phyloP scores from a whole-genome alignment of 305 asterid genomes.

The Petunia hybrid region DNA sequence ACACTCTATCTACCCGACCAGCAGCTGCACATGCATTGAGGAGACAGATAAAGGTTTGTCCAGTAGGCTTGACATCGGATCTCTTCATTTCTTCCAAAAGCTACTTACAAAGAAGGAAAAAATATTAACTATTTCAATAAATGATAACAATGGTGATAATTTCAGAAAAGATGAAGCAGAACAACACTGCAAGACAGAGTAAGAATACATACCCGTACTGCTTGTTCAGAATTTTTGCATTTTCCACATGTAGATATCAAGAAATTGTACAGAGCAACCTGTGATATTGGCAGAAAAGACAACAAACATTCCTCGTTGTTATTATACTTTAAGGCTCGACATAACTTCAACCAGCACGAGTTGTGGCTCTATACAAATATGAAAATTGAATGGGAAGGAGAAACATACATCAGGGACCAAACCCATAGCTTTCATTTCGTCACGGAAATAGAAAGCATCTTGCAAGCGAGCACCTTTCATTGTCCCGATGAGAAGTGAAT shows the following conservation, averaged over 20 bases:
- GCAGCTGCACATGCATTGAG: conserved; percentile 90
- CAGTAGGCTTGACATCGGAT: conserved; percentile 84
- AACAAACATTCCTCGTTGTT: not conserved
- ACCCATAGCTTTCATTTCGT: conserved; percentile 89
- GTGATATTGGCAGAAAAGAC: conserved; percentile 13
- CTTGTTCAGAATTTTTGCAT: conserved; percentile 82
- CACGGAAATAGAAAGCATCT: conserved; percentile 84
- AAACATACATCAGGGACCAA: conserved; percentile 85
- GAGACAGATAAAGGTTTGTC: conserved; percentile 85
- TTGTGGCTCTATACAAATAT: conserved; percentile 2
- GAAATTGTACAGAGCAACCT: conserved; percentile 86
- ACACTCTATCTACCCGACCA: conserved; percentile 91
- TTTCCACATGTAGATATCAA: conserved; percentile 89
- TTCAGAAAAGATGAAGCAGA: not conserved
- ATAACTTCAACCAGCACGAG: not conserved
- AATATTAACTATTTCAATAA: not conserved
- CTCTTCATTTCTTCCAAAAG: conserved; percentile 92
- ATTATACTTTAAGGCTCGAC: not conserved
- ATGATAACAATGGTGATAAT: not conserved
- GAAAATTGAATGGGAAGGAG: conserved; percentile 25
- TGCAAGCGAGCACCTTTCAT: conserved; percentile 91
- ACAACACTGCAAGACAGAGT: conserved; percentile 1
- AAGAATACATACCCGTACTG: conserved; percentile 63
- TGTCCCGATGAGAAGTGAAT: conserved; percentile 82
- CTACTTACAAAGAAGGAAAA: conserved; percentile 50